Base-by-base conservation (phyloP, 768 basidiomycete species). In the Austroboletus eburneus region DNA sequence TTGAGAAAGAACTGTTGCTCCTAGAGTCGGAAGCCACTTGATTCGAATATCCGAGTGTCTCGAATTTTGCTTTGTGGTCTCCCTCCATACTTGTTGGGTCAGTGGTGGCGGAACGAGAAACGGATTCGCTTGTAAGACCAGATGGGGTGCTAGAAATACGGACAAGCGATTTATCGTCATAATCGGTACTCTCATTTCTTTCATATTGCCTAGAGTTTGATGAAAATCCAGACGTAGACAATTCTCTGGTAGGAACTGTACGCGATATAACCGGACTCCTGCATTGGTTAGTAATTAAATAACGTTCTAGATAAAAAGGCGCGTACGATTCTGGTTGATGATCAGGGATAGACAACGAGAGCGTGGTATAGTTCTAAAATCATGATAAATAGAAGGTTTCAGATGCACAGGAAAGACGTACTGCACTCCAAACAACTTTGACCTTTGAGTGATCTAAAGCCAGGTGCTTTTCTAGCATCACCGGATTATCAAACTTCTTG, bases 381-480 rank as follows among this genome's bases (percentile, higher is more conserved):
- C 1, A 14, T 16, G 10, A 12, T 56, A 22, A 56, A 20, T 20
- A 6, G 18, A 39, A 18, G 7, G 3, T 8, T 3, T 4, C 5
- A 16, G 25, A 17, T 12, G 22, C 4, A 49, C 23, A 20, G 35
- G n/a, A 7, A 32, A 27, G n/a, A 58, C 63, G 37, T 24, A 61
- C 59, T 24, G 53, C 51, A n/a, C 58, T 45, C 77, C 80, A 80
- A 24, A 47, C 49, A 9, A 58, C 57, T 32, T 57, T 50, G 25
- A 76, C 65, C n/a, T 65, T 68, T 2, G 56, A 20, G 48, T 84
- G 82, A 54, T 79, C 77, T 64, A 70, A 70, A 8, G 57, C 46
- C 20, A 84, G 49, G 55, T 84, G 82, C n/a, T 56, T 69, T 22
- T 56, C 57, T 2, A 84, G 61, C 69, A 76, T 70, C 22, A 57